Base-by-base conservation (phyloP, 1,139 yeast genomes). In the Nadsonia commutata region DNA sequence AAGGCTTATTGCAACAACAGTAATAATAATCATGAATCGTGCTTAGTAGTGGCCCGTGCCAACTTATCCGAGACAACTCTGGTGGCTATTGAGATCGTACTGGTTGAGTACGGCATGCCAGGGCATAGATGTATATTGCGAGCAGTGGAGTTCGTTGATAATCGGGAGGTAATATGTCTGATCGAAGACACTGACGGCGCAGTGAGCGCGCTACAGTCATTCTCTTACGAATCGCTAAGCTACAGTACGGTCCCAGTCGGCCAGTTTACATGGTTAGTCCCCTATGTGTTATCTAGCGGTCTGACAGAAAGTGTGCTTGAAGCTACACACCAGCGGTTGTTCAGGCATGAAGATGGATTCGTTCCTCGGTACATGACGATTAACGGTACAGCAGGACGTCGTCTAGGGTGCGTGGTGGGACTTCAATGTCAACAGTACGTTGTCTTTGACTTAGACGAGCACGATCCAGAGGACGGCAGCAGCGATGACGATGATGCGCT, bases 391-490 rank as follows among this genome's bases (percentile, higher is more conserved):
- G 41, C 37, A 16, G 48, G 46, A 3, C 45, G 54, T 20, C 40
- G 51, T 16, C 45, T 56, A 4, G 58, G 54, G 6, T 49, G 53
- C 37, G 36, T 54, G 22, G 42, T 56, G 5, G 48, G 45, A 38
- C 33, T 44, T 11, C 54, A 52, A 37, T 36, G 36, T 9, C 53
- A 48, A 38, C 48, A 46, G 37, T 53, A 51, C 44, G 43, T 49
- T 16, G 51, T 54, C 37, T 47, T 55, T 39, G 54, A 51, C 27
- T 37, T 52, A 18, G 56, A 51, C 33, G 51, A 45, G 7, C 46
- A 46, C 4, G 47, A 45, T 11, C 46, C 43, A 7, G 48, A 45
- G 7, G 51, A 46, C 13, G 46, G 46, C n/a, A 27, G 16, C 16
- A 16, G 16, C 33, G 5, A 11, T 6, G 33, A 6, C n/a, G n/a